These are phyloP conservation scores for Monosporascus sp. DNA, from an alignment of 2,329 filamentous ascomycete species.

Conservation along the genomic window DNA sequence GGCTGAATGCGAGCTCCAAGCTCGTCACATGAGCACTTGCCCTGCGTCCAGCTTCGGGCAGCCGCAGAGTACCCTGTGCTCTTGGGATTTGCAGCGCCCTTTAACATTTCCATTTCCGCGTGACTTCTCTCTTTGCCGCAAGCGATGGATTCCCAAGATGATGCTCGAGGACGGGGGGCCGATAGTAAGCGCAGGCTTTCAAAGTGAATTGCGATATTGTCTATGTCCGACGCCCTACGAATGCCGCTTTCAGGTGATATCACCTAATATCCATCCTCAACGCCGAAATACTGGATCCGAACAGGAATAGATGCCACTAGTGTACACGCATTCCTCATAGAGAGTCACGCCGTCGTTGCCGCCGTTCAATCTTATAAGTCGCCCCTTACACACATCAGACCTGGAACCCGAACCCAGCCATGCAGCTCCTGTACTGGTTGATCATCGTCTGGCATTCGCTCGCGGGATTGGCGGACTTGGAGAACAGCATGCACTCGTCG, in stretches of 20 bases:
- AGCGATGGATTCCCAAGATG: too few species aligned
- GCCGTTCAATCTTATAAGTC: background rate
- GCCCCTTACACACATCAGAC: conserved; percentile 32
- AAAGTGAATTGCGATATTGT: background rate
- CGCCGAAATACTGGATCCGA: background rate
- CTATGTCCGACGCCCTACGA: background rate
- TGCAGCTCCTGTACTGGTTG: conserved; percentile 82
- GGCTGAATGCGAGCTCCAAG: background rate
- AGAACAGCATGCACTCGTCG: conserved; percentile 99
- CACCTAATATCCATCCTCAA: background rate
- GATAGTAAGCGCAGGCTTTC: background rate
- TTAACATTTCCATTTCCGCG: too few species aligned
- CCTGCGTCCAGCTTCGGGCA: background rate
- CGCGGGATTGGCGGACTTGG: conserved; percentile 73
- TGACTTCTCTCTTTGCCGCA: too few species aligned
- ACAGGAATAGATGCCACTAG: conserved; percentile 2
- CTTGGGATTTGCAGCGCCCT: too few species aligned
- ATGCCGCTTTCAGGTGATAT: background rate
- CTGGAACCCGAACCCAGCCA: conserved; percentile 90
- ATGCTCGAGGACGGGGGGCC: background rate
- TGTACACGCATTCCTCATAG: conserved; percentile 6
- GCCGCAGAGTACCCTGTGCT: too few species aligned
- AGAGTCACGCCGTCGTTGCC: conserved; percentile 4
- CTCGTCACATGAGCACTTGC: background rate
- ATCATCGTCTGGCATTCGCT: conserved; percentile 79